phyloP scores from a whole-genome alignment of 2,329 filamentous ascomycete species.

The Fusarium tanahbumbuense region DNA sequence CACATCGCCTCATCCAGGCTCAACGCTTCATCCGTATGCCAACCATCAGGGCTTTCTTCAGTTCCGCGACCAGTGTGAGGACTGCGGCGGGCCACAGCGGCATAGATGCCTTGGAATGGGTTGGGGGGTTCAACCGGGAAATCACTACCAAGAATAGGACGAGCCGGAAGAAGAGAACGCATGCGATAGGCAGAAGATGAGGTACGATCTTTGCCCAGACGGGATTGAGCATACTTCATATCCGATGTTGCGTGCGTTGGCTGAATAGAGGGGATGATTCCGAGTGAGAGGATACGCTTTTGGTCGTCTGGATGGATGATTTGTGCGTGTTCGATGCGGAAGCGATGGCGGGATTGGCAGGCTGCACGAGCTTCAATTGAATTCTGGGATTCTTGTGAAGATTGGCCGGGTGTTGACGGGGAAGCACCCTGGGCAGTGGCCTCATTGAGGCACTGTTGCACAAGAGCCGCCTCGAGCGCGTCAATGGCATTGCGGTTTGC shows the following conservation, averaged over 20 bases:
- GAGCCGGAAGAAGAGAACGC: constrained; percentile 66
- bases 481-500: constrained; percentile 74
- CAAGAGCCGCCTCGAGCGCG: constrained; percentile 68
- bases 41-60: constrained; percentile 62
- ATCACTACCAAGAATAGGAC: constrained; percentile 73
- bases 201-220: constrained; percentile 68
- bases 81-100: constrained; percentile 70
- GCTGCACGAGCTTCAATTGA: constrained; percentile 50
- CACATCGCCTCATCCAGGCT: constrained; percentile 68
- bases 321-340: constrained; percentile 78
- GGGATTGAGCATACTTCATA: constrained; percentile 72
- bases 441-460: constrained; percentile 61
- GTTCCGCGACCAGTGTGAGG: constrained; percentile 66
- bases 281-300: constrained; percentile 65
- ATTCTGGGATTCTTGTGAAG: constrained; percentile 9
- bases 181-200: constrained; percentile 72
- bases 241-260: constrained; percentile 79
- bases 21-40: constrained; percentile 70
- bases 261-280: constrained; percentile 76
- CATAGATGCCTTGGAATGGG: constrained; percentile 76
- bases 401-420: not conserved
- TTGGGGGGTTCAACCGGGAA: constrained; percentile 78
- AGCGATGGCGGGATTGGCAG: constrained; percentile 67
- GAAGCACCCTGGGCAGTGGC: constrained; percentile 36
- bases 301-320: constrained; percentile 76